Conservation (phyloP, 768 basidiomycete genomes). For the Mycena leptocephala region DNA sequence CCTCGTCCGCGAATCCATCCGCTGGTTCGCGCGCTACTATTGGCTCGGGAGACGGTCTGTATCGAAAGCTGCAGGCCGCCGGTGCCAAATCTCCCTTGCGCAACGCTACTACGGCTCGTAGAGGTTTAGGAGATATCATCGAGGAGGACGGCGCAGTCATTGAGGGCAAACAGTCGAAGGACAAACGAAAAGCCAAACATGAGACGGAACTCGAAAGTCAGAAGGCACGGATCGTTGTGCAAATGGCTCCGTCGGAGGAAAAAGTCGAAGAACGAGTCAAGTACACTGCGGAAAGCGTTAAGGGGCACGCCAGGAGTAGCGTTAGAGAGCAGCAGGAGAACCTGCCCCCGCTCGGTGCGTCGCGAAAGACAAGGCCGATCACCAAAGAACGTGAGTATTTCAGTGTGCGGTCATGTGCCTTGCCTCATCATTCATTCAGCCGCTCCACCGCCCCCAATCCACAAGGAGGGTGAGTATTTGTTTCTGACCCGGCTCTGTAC, state of each 20-base stretch:
- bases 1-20: conserved; percentile 25
- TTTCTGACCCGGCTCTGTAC: no score
- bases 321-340: conserved; percentile 34
- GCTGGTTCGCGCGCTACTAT: conserved; percentile 23
- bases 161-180: conserved; percentile 43
- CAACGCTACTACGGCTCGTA: conserved; percentile 53
- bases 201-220: conserved; percentile 90
- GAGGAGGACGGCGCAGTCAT: conserved; percentile 51
- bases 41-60: conserved; percentile 38
- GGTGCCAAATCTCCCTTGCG: conserved; percentile 73
- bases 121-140: conserved; percentile 63
- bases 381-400: conserved; percentile 24
- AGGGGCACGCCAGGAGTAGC: background rate
- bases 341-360: conserved; percentile 24
- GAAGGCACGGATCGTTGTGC: conserved; percentile 94
- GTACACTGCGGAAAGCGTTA: conserved; percentile 34
- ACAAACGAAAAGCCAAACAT: conserved; percentile 57
- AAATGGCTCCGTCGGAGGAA: conserved; percentile 81
- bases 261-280: conserved; percentile 49
- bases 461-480: conserved; percentile 20
- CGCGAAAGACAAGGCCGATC: conserved; percentile 21
- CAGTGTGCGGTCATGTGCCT: background rate
- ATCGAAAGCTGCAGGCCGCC: conserved; percentile 60
- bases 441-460: conserved; percentile 7
- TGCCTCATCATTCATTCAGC: conserved; percentile 2